Evolutionary conservation across 805 yeast genomes (phyloP).

Genomic region (Saccharomycopsis amapae): DNA sequence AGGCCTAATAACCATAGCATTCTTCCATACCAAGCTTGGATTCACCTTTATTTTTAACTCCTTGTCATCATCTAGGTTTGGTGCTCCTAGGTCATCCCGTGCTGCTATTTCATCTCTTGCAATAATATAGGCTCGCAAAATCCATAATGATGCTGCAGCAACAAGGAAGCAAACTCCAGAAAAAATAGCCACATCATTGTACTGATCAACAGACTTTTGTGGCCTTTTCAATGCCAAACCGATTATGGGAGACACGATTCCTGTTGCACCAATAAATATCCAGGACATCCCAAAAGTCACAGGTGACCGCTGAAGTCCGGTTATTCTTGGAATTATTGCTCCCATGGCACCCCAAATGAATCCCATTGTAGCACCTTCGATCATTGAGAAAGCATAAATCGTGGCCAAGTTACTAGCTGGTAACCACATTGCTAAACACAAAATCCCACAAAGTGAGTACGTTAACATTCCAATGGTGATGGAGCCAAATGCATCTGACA

Average conservation of each 20-base stretch:
- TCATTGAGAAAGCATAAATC: conserved; percentile 42
- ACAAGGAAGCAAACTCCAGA: conserved; percentile 49
- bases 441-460: conserved; percentile 34
- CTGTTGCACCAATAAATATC: conserved; percentile 43
- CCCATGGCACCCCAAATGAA: conserved; percentile 50
- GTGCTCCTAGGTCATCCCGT: not conserved
- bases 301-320: conserved; percentile 47
- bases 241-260: conserved; percentile 52
- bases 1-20: not conserved
- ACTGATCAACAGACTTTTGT: conserved; percentile 27
- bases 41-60: conserved; percentile 8
- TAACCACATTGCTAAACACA: conserved; percentile 46
- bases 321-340: conserved; percentile 43
- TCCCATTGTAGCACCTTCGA: conserved; percentile 56
- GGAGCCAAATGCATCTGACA: conserved; percentile 47
- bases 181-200: conserved; percentile 47
- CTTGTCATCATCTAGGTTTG: conserved; percentile 9
- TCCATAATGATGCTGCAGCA: conserved; percentile 35
- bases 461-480: conserved; percentile 37
- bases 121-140: conserved; percentile 49
- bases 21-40: no score
- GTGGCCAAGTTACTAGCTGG: conserved; percentile 54
- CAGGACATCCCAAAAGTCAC: conserved; percentile 46
- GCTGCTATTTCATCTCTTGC: conserved; percentile 38
- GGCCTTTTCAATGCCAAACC: conserved; percentile 43